Conservation (phyloP, 495 filamentous ascomycete species). For the Aspergillus panamensis region DNA sequence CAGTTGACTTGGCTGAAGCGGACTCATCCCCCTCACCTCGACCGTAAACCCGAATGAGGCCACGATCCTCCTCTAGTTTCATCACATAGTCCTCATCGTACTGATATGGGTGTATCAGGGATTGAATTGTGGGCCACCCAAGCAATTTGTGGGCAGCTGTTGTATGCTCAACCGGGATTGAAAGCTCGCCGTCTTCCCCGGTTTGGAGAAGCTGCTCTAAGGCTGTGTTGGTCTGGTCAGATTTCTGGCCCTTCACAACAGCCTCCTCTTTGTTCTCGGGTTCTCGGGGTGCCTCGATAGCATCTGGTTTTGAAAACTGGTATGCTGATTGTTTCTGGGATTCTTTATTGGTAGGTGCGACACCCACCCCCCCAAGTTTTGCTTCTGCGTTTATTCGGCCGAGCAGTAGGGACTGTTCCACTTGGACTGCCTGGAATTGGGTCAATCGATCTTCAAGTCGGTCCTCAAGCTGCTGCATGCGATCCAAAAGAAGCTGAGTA, state of each 20-base stretch:
- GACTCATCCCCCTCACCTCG: slow-evolving; percentile 68
- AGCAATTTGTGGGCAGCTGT: slow-evolving; percentile 76
- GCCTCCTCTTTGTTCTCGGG: slow-evolving; percentile 18
- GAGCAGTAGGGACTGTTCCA: slow-evolving; percentile 14
- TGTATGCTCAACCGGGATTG: slow-evolving; percentile 73
- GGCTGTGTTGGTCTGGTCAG: not conserved
- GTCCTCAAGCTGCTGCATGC: slow-evolving; percentile 31
- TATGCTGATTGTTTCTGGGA: slow-evolving; percentile 13
- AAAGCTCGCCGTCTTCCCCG: slow-evolving; percentile 49
- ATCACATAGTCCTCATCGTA: slow-evolving; percentile 65
- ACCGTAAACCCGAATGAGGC: slow-evolving; percentile 71
- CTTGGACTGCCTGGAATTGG: slow-evolving; percentile 18
- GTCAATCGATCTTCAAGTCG: slow-evolving; percentile 16
- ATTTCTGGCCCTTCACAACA: not conserved
- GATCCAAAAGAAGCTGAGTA: slow-evolving; percentile 36
- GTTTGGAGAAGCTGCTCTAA: slow-evolving; percentile 14
- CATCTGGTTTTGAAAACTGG: slow-evolving; percentile 21
- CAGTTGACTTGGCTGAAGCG: slow-evolving; percentile 29
- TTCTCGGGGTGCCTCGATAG: slow-evolving; percentile 6
- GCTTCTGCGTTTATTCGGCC: slow-evolving; percentile 5
- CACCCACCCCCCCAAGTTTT: slow-evolving; percentile 14
- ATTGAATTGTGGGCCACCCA: slow-evolving; percentile 63
- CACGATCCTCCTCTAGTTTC: slow-evolving; percentile 69
- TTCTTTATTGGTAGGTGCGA: slow-evolving; percentile 8
- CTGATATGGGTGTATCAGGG: slow-evolving; percentile 46